phyloP scores from a whole-genome alignment of 768 basidiomycete species.

The Boletus bicolor region DNA sequence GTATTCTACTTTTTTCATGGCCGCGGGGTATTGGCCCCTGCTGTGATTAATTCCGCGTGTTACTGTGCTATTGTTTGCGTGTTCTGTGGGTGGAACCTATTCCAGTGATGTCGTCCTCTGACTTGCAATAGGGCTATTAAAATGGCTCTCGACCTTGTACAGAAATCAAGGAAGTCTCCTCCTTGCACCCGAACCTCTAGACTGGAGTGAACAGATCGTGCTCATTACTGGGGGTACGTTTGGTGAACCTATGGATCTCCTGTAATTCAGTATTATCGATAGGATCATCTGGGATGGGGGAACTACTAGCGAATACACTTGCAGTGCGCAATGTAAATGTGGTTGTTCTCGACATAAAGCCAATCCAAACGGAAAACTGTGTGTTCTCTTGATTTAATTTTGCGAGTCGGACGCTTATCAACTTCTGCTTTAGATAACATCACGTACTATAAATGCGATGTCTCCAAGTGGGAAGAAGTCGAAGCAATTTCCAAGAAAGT shows the following conservation, averaged over 20 bases:
- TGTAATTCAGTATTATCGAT: background rate
- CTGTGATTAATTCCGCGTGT: conserved; percentile 46
- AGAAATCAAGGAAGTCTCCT: conserved; percentile 70
- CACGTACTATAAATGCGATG: conserved; percentile 84
- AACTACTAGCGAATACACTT: conserved; percentile 82
- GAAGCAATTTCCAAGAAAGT: conserved; percentile 69
- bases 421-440: conserved; percentile 59
- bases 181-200: conserved; percentile 55
- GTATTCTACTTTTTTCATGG: conserved; percentile 76
- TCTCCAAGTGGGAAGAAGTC: conserved; percentile 87
- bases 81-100: conserved; percentile 56
- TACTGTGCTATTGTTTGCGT: conserved; percentile 60
- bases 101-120: background rate
- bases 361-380: conserved; percentile 77
- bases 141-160: conserved; percentile 70
- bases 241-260: background rate
- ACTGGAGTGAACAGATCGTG: conserved; percentile 89
- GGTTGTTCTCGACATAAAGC: conserved; percentile 82
- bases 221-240: conserved; percentile 86
- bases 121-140: conserved; percentile 53
- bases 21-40: conserved; percentile 45
- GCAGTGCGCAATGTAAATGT: conserved; percentile 80
- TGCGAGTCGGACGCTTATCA: background rate
- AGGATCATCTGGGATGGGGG: conserved; percentile 90
- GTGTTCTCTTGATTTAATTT: conserved; percentile 28